A percentile compares a stretch with the other conserved stretches of the same genome.
Evolutionary conservation across 78 protist genomes (phyloP).

Genomic region (Isochrysis galbana): DNA sequence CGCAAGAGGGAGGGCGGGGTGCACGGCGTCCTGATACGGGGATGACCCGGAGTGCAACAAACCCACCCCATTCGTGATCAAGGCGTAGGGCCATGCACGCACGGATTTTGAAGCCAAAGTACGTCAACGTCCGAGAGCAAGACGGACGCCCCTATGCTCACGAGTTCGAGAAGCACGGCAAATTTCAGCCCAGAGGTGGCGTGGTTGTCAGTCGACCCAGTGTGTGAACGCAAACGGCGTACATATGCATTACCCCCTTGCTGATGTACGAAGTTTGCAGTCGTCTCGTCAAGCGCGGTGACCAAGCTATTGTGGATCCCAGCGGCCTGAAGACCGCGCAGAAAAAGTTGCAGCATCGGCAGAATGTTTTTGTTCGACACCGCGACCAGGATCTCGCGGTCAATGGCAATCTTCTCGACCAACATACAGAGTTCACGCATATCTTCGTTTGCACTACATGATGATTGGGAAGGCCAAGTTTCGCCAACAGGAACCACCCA

Average conservation of each 20-base stretch:
- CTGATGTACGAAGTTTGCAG: neutral
- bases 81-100: too few relatives aligned
- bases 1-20: too few relatives aligned
- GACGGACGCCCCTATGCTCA: neutral
- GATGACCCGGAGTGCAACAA: too few relatives aligned
- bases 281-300: neutral
- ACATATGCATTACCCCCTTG: neutral
- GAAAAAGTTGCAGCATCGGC: neutral
- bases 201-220: conserved; percentile 8
- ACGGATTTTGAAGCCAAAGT: neutral
- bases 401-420: neutral
- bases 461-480: neutral
- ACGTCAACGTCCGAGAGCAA: conserved; percentile 28
- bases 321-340: neutral
- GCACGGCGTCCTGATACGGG: too few relatives aligned
- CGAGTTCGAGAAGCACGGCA: neutral
- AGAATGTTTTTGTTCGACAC: neutral
- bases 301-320: neutral
- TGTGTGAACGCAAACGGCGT: neutral
- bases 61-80: too few relatives aligned
- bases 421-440: neutral
- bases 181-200: neutral
- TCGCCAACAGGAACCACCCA: neutral
- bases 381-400: neutral
- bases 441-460: neutral